These are phyloP conservation scores for Talaromyces funiculosus DNA, from an alignment of 2,329 filamentous ascomycete species.

Conservation along the genomic window DNA sequence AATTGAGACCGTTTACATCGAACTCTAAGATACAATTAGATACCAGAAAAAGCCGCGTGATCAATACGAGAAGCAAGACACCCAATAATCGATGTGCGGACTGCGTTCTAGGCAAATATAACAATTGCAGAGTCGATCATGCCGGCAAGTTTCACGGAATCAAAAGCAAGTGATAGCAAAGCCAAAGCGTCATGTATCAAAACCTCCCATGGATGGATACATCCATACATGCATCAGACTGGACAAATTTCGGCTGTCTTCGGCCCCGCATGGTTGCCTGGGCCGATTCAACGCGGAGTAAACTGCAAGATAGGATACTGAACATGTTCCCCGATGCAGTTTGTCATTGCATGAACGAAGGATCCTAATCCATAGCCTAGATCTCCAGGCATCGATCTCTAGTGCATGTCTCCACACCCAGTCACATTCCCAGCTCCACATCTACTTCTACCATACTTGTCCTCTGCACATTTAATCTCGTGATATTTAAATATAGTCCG, in stretches of 20 bases:
- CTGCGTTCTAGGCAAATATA: background rate
- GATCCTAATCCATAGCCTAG: background rate
- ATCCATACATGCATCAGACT: background rate
- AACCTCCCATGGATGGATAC: background rate
- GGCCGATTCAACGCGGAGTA: background rate
- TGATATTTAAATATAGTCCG: background rate
- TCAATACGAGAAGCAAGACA: background rate
- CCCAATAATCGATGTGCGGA: too few species aligned
- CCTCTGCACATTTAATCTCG: background rate
- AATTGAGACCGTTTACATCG: background rate
- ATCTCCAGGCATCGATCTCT: constrained; percentile 3
- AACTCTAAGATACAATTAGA: background rate
- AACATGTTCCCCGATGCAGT: background rate
- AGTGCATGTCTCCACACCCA: background rate
- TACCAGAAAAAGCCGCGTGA: background rate
- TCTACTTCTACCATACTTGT: background rate
- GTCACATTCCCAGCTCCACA: background rate
- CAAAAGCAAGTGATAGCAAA: background rate
- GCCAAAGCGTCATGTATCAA: background rate
- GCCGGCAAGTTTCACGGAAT: background rate
- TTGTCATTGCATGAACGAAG: background rate
- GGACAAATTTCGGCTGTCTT: background rate
- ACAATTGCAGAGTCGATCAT: background rate
- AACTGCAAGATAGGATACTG: background rate
- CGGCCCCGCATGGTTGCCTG: constrained; percentile 3